Base-by-base conservation (phyloP, 164 flowering plant genomes). In the Magnolia officinalis region DNA sequence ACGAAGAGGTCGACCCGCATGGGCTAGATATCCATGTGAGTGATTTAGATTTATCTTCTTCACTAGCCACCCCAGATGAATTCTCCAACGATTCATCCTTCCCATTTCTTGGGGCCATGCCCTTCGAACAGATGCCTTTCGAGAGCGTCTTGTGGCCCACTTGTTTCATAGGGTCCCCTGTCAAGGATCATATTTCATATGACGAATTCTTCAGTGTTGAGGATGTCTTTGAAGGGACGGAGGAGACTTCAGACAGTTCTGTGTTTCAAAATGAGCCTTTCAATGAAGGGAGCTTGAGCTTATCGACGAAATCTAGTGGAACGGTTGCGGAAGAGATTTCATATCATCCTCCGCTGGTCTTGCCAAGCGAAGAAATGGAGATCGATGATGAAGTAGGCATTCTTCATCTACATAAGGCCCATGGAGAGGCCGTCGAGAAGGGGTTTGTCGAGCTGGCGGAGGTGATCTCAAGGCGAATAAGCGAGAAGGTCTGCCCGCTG, bases 371-470 rank as follows among this genome's bases (percentile, higher is more conserved):
- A 31, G 87, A 70, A 20, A 80, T 79, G 82, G 85, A 82, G 59
- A 29, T 80, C 2, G 80, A 84, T 7, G 74, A 77, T 70, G 80
- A 83, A 51, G 21, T 79, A 72, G 75, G 85, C 74, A 71, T 86
- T 50, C 76, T 45, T 52, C 92, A 87, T 78, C 78, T 91, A 4
- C 81, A 89, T 4, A 78, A 80, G 77, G 93, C 96, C 11, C 85
- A 80, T 70, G 89, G 85, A 4, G 92, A 91, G 58, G 91, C 93
- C 70, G 76, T 72, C 67, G 88, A 85, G 74, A 83, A 59, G 23
- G 82, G 76, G 21, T 82, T 80, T 20, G 26, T 29, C 24, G 87
- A 86, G 77, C 86, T 91, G 19, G 87, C 73, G 1, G 84, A 86
- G 10, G 91, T 82, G 72, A 84, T 90, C 31, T 2, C 49, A 20